Evolutionary conservation across 1,284 basidiomycete species (phyloP).

Genomic region (Apiotrichum montevideense): DNA sequence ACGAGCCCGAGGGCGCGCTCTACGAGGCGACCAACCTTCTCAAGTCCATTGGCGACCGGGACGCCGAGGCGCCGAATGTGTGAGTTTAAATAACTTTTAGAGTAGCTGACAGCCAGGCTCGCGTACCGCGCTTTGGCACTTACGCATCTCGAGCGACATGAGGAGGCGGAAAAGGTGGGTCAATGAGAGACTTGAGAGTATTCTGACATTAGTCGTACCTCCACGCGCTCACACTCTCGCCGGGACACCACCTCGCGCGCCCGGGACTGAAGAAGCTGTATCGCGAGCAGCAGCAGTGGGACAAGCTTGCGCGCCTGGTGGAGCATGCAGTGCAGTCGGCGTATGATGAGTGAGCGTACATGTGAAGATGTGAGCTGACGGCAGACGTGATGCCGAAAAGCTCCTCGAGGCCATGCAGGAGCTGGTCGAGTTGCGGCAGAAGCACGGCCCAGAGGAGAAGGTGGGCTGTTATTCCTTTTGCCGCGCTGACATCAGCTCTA

Average conservation of each 20-base stretch:
- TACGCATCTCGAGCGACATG: slow-evolving; percentile 62
- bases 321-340: slow-evolving; percentile 55
- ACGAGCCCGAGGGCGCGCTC: slow-evolving; percentile 60
- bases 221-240: slow-evolving; percentile 61
- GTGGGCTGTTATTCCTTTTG: slow-evolving; percentile 43
- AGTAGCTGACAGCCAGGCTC: slow-evolving; percentile 51
- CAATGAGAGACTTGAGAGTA: background rate
- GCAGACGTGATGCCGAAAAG: slow-evolving; percentile 67
- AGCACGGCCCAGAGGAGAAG: slow-evolving; percentile 58
- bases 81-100: slow-evolving; percentile 45
- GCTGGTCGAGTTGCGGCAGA: slow-evolving; percentile 59
- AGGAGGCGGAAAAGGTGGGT: slow-evolving; percentile 76
- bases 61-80: slow-evolving; percentile 57
- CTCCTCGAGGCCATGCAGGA: slow-evolving; percentile 74
- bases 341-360: slow-evolving; percentile 53
- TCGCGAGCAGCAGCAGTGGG: slow-evolving; percentile 59
- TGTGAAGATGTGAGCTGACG: slow-evolving; percentile 1
- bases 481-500: slow-evolving; percentile 53
- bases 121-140: slow-evolving; percentile 74
- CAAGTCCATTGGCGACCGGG: slow-evolving; percentile 58
- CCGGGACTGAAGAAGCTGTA: slow-evolving; percentile 72
- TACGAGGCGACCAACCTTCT: slow-evolving; percentile 45
- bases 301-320: slow-evolving; percentile 56
- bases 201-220: slow-evolving; percentile 58
- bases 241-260: slow-evolving; percentile 61